phyloP scores from a whole-genome alignment of 2,329 filamentous ascomycete genomes.

The Curvularia verruculosa region DNA sequence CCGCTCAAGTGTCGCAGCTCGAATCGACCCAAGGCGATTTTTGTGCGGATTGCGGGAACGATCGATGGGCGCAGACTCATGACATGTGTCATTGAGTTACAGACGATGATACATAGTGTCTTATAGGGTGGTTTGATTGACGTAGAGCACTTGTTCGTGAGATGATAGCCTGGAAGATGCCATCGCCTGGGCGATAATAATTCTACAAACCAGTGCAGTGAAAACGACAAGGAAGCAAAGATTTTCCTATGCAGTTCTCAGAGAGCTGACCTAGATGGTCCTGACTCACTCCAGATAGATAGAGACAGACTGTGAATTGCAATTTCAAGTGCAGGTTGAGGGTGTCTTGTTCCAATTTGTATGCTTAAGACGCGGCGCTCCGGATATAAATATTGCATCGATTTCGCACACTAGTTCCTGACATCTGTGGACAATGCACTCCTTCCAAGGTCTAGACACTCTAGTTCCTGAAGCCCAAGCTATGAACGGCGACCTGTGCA shows the following conservation, averaged over 20 bases:
- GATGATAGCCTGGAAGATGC: not conserved
- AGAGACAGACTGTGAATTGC: not conserved
- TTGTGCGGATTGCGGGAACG: not conserved
- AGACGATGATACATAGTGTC: not conserved
- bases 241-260: no score
- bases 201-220: not conserved
- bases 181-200: not conserved
- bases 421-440: not conserved
- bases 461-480: constrained; percentile 1
- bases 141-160: not conserved
- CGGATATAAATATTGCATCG: constrained; percentile 1
- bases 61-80: not conserved
- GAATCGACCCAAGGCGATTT: not conserved
- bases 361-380: not conserved
- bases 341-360: not conserved
- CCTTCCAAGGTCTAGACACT: constrained; percentile 2
- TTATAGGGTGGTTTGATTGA: not conserved
- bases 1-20: not conserved
- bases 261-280: not conserved
- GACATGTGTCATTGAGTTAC: not conserved
- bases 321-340: not conserved
- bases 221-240: not conserved
- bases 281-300: not conserved
- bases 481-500: not conserved
- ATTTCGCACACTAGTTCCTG: not conserved